Conservation (phyloP, 768 basidiomycete species). For the Melanogaster broomeanus region DNA sequence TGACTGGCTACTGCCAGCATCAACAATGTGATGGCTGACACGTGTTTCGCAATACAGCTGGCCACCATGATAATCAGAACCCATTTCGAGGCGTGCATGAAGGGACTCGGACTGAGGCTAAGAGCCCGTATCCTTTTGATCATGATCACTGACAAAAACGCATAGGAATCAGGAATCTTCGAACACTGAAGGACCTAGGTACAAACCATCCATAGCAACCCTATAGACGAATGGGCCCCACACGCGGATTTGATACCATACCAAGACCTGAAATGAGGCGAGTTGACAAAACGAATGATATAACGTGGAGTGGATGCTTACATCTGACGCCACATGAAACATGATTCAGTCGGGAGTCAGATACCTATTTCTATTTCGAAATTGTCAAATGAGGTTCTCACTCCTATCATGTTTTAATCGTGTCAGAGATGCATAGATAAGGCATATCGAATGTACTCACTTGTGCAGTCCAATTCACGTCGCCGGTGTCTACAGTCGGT, state of each 20-base stretch:
- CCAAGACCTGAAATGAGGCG: constrained; percentile 10
- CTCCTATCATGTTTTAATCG: constrained; percentile 8
- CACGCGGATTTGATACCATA: no score
- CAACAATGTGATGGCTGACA: constrained; percentile 3
- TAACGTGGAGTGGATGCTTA: not conserved
- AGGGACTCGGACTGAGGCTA: constrained; percentile 2
- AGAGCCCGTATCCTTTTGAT: constrained; percentile 19
- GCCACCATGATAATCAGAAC: constrained; percentile 6
- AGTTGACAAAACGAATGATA: not conserved
- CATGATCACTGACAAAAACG: constrained; percentile 13
- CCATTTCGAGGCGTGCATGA: constrained; percentile 8
- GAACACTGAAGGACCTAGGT: not conserved
- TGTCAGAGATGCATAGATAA: no score
- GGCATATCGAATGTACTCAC: constrained; percentile 3
- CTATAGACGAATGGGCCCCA: no score
- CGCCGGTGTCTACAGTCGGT: constrained; percentile 5
- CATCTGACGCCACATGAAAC: constrained; percentile 7
- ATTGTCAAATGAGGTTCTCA: constrained; percentile 5
- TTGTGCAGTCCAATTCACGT: constrained; percentile 6
- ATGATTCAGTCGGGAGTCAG: not conserved
- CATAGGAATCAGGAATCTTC: constrained; percentile 1
- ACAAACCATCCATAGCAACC: constrained; percentile 20
- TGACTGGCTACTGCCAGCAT: constrained; percentile 5
- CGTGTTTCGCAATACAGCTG: constrained; percentile 8
- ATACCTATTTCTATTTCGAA: not conserved